phyloP scores from a whole-genome alignment of 2,329 filamentous ascomycete species.

The Penicillium expansum region DNA sequence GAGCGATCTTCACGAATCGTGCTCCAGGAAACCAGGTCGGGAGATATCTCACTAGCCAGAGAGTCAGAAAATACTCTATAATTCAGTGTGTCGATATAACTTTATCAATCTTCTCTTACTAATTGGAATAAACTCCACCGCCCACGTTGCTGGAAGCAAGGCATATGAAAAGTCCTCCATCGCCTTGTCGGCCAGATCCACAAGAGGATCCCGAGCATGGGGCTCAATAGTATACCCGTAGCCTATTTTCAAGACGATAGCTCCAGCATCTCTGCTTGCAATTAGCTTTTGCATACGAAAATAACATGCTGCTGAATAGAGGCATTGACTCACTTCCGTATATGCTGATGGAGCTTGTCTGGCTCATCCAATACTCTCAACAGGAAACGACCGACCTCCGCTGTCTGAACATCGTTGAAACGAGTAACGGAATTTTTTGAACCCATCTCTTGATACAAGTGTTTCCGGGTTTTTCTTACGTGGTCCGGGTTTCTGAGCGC shows the following conservation, averaged over 20 bases:
- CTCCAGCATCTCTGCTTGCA: constrained; percentile 33
- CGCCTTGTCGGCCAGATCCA: constrained; percentile 41
- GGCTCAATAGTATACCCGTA: constrained; percentile 36
- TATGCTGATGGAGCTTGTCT: constrained; percentile 40
- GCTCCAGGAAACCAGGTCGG: constrained; percentile 50
- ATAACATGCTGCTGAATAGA: neutral
- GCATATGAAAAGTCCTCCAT: constrained; percentile 45
- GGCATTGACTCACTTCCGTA: constrained; percentile 29
- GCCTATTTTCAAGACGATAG: constrained; percentile 42
- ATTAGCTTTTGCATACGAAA: neutral
- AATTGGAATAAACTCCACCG: constrained; percentile 47
- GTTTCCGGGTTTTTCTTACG: constrained; percentile 45
- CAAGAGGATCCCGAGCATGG: constrained; percentile 30
- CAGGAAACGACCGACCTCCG: constrained; percentile 46
- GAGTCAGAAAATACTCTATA: neutral
- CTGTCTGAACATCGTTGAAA: constrained; percentile 44
- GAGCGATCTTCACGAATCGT: constrained; percentile 44
- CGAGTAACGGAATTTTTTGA: constrained; percentile 39
- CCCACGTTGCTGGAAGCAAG: constrained; percentile 43
- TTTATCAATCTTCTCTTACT: constrained; percentile 8
- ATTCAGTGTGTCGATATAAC: no score
- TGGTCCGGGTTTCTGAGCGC: constrained; percentile 37
- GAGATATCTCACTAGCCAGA: constrained; percentile 29
- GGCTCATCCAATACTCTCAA: constrained; percentile 44
- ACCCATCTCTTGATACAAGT: constrained; percentile 47